Conservation (phyloP, 805 yeast species). For the Candida sakaeoensis region DNA sequence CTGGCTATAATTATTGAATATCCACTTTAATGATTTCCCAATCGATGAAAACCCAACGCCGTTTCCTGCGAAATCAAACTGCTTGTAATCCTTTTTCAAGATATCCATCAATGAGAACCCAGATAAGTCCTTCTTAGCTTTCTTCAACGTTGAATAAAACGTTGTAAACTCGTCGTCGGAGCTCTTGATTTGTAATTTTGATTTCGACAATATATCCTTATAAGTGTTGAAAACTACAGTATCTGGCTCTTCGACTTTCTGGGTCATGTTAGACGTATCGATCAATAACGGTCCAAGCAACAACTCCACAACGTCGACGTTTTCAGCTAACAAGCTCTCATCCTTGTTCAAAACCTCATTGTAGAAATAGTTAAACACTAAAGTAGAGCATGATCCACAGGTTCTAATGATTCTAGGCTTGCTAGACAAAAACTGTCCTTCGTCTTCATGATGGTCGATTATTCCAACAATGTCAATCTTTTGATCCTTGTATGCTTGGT, state of each 20-base stretch:
- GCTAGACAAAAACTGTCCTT: conserved; percentile 43
- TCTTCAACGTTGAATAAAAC: conserved; percentile 26
- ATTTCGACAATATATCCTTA: conserved; percentile 13
- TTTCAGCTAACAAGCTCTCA: conserved; percentile 14
- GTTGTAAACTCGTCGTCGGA: not conserved
- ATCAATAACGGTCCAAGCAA: conserved; percentile 66
- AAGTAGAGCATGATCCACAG: conserved; percentile 76
- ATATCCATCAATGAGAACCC: conserved; percentile 62
- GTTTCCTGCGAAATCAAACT: conserved; percentile 43
- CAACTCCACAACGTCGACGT: conserved; percentile 41
- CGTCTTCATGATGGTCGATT: conserved; percentile 88
- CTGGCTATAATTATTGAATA: conserved; percentile 26
- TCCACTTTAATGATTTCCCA: conserved; percentile 59
- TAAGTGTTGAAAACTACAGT: conserved; percentile 40
- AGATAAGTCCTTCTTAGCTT: conserved; percentile 57
- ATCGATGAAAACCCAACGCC: conserved; percentile 74
- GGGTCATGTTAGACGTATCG: conserved; percentile 69
- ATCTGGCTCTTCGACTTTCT: conserved; percentile 64
- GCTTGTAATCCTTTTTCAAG: conserved; percentile 80
- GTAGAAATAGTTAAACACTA: conserved; percentile 65
- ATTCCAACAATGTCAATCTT: conserved; percentile 44
- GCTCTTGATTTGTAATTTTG: not conserved
- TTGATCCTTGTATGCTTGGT: conserved; percentile 13
- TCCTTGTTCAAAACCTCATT: conserved; percentile 15
- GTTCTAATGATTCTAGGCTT: conserved; percentile 58